Evolutionary conservation across 352 stramenopile genomes (phyloP).

Genomic region (Globisporangium nunn): DNA sequence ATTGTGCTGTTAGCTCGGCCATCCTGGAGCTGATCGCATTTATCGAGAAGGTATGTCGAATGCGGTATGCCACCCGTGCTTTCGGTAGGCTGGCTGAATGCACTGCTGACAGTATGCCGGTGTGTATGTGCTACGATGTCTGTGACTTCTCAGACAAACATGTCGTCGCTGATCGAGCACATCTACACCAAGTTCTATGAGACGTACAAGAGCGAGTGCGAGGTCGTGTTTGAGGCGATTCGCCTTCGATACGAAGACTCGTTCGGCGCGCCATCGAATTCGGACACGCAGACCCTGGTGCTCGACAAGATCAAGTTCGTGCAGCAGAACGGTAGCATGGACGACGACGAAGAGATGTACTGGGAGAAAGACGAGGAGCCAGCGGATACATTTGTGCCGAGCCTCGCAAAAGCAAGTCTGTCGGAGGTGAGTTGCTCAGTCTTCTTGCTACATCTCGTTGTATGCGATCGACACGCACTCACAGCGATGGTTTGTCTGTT

Average conservation of each 20-base stretch:
- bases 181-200: constrained; percentile 78
- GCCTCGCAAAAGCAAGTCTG: constrained; percentile 29
- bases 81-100: neutral
- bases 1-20: constrained; percentile 55
- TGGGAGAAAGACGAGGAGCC: constrained; percentile 68
- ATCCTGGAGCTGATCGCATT: constrained; percentile 70
- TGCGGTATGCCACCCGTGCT: neutral
- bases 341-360: constrained; percentile 75
- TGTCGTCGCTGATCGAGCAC: constrained; percentile 65
- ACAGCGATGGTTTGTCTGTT: constrained; percentile 2
- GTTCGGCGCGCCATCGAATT: constrained; percentile 22
- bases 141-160: constrained; percentile 30
- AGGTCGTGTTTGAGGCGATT: constrained; percentile 68
- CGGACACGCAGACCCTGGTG: constrained; percentile 13
- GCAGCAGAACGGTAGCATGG: constrained; percentile 37
- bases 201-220: constrained; percentile 59
- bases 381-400: constrained; percentile 24
- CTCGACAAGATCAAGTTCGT: constrained; percentile 47
- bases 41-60: constrained; percentile 54
- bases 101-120: no score
- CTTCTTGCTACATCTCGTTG: neutral
- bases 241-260: constrained; percentile 46
- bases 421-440: constrained; percentile 33
- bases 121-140: neutral
- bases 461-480: neutral